A percentile compares a stretch with the other conserved stretches of the same genome.
Conservation (phyloP, 805 yeast species). For the Scheffersomyces lignosus region DNA sequence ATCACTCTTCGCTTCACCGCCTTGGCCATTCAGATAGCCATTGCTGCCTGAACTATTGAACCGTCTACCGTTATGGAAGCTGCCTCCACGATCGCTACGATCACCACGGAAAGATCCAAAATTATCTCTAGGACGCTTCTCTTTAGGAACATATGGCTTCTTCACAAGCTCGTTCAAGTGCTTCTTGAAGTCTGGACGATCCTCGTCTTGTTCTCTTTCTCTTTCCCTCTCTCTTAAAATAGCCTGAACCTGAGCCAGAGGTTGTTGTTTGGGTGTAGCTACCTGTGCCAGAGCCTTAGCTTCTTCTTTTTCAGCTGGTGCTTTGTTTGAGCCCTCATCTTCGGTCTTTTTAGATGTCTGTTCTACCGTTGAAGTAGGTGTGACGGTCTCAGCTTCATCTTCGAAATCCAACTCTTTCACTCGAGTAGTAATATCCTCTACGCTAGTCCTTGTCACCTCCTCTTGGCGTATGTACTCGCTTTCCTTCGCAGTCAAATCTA, state of each 20-base stretch:
- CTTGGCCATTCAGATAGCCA: background rate
- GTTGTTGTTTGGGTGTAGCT: conserved; percentile 1
- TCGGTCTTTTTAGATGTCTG: background rate
- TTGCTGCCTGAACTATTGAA: background rate
- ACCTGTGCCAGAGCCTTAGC: background rate
- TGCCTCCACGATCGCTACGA: background rate
- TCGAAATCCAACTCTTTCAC: conserved; percentile 2
- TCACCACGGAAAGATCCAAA: background rate
- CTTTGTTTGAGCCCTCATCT: background rate
- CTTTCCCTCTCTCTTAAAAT: too few relatives aligned
- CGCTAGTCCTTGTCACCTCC: conserved; percentile 2
- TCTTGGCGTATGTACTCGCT: conserved; percentile 7
- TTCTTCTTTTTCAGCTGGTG: background rate
- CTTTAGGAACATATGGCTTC: conserved; percentile 12
- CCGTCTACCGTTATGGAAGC: too few relatives aligned
- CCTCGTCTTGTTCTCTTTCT: conserved; percentile 9
- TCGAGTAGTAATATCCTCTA: background rate
- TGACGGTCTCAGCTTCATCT: background rate
- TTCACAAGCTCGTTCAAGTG: conserved; percentile 28
- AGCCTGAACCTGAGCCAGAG: background rate
- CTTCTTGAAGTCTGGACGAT: conserved; percentile 34
- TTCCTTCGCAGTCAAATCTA: conserved; percentile 13
- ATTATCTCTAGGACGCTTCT: conserved; percentile 7
- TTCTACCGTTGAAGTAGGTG: background rate
- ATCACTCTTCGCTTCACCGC: conserved; percentile 1